Evolutionary conservation across 2,329 filamentous ascomycete species (phyloP), one percentile per base, ranked within the genome.

Genomic region (Hypocreales sp.): DNA sequence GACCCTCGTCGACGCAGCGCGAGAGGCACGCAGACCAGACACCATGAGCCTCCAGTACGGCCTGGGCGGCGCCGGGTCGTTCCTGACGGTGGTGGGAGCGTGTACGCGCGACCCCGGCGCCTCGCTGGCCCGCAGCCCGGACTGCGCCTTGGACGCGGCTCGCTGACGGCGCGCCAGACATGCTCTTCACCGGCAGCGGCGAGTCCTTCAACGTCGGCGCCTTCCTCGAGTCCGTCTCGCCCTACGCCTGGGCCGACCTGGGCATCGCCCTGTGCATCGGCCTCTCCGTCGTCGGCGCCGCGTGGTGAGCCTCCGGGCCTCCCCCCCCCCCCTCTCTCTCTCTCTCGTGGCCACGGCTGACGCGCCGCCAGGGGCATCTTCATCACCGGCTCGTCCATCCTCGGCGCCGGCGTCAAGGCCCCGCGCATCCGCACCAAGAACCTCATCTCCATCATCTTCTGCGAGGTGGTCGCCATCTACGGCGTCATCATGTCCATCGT

Each of bases 401-500:
- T 98, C 40, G 92, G 92, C 47, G 90, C 82, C 44, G 90, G 90
- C 62, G 90, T 98, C 48, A 87, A 81, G 56, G 87, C 90, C 24
- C 92, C 92, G 20, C 79, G 90, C 45, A 98, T 98, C 59, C 82
- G 90, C 53, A 98, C 90, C 37, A 98, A 98, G 75, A 98, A 98
- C 66, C 60, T 98, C 48, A 95, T 98, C 53, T 95, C 87, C 46
- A 98, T 98, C 57, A 95, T 98, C 60, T 98, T 98, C 62, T 98
- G 90, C 64, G 90, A 98, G 61, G 90, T 98, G 48, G 90, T 98
- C 47, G 90, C 90, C 56, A 98, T 98, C 56, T 98, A 98, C 67
- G 92, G 92, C 45, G 87, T 98, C 58, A 98, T 98, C 60, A 98
- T 98, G 84, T 79, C 86, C 45, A 98, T 98, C 52, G 80, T 98